Percentiles rank a stretch among this genome's conserved stretches.
Conservation (phyloP, 352 stramenopile genomes). For the Phytophthora tubulina region DNA sequence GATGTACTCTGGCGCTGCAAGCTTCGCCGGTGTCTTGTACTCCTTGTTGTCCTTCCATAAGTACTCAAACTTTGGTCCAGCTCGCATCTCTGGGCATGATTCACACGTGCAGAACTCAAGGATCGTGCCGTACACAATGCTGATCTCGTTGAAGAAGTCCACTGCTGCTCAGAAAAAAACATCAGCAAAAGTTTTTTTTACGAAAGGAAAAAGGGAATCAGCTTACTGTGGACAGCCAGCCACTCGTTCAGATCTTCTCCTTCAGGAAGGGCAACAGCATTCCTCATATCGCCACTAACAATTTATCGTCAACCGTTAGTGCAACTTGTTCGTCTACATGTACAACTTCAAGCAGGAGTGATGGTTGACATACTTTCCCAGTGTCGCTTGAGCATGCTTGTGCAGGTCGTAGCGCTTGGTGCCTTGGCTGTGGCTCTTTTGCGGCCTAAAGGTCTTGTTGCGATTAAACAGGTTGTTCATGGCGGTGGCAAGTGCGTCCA, state of each 20-base stretch:
- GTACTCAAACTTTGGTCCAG: slow-evolving; percentile 90
- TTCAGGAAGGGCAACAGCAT: slow-evolving; percentile 66
- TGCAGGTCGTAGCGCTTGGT: slow-evolving; percentile 89
- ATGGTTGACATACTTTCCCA: slow-evolving; percentile 72
- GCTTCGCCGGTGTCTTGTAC: slow-evolving; percentile 77
- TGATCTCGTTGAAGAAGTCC: slow-evolving; percentile 96
- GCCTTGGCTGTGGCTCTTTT: slow-evolving; percentile 84
- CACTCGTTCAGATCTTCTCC: slow-evolving; percentile 93
- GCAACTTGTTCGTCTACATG: slow-evolving; percentile 21
- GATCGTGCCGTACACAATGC: slow-evolving; percentile 93
- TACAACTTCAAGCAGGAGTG: slow-evolving; percentile 25
- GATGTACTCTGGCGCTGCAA: slow-evolving; percentile 91
- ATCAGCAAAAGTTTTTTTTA: background rate
- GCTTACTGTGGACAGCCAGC: slow-evolving; percentile 92
- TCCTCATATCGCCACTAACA: slow-evolving; percentile 71
- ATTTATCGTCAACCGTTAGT: background rate
- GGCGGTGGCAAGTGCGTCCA: background rate
- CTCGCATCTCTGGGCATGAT: slow-evolving; percentile 81
- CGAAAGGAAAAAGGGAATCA: background rate
- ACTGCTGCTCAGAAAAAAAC: slow-evolving; percentile 62
- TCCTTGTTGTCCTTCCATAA: slow-evolving; percentile 85
- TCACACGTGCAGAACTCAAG: slow-evolving; percentile 81
- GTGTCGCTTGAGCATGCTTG: slow-evolving; percentile 83
- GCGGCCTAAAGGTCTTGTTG: slow-evolving; percentile 89
- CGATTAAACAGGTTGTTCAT: slow-evolving; percentile 83